Evolutionary conservation across 1,284 basidiomycete genomes (phyloP).

Genomic region (Moniliophthora roreri): DNA sequence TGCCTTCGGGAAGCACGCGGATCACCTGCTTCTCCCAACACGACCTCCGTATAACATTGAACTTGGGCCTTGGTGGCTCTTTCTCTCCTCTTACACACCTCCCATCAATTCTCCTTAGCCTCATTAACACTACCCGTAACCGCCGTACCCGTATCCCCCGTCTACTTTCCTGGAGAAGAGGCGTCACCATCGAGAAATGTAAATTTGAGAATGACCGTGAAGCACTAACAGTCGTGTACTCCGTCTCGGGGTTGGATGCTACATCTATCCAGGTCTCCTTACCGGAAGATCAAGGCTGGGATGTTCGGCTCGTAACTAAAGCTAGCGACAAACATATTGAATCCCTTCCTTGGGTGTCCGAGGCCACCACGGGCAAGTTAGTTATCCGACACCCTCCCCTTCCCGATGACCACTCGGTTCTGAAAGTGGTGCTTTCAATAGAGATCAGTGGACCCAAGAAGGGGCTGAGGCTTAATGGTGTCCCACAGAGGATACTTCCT

Average conservation of each 20-base stretch:
- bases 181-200: conserved; percentile 76
- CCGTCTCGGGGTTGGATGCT: conserved; percentile 78
- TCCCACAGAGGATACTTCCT: conserved; percentile 70
- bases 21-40: conserved; percentile 96
- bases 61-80: conserved; percentile 50
- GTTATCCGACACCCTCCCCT: conserved; percentile 57
- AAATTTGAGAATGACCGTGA: conserved; percentile 82
- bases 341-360: conserved; percentile 73
- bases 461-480: conserved; percentile 81
- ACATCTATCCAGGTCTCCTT: conserved; percentile 80
- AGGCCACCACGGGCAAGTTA: conserved; percentile 53
- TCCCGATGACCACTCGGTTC: conserved; percentile 71
- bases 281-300: conserved; percentile 85
- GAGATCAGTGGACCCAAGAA: conserved; percentile 80
- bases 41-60: conserved; percentile 89
- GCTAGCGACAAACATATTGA: conserved; percentile 73
- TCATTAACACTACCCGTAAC: conserved; percentile 76
- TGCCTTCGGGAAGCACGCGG: conserved; percentile 47
- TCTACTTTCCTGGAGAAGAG: conserved; percentile 78
- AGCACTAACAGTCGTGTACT: conserved; percentile 83
- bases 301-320: conserved; percentile 74
- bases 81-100: conserved; percentile 57
- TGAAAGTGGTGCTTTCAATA: conserved; percentile 78
- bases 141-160: conserved; percentile 76
- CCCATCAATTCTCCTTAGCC: conserved; percentile 76